A percentile compares a stretch with the other conserved stretches of the same genome.
Conservation (phyloP, 768 basidiomycete genomes). For the Serpula lacrymans region DNA sequence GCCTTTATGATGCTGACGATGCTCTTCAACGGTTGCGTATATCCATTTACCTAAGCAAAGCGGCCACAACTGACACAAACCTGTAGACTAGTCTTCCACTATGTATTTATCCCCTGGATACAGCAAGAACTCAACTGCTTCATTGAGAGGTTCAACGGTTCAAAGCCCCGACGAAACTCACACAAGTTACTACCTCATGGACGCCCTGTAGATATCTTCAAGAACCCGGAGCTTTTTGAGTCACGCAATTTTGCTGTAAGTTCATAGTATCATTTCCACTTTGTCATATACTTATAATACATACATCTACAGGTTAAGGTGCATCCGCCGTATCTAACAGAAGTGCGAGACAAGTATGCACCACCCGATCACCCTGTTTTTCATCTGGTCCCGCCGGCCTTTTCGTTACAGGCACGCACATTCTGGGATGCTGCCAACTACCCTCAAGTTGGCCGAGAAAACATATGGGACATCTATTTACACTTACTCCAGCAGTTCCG, state of each 20-base stretch:
- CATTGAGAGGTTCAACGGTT: too few relatives aligned
- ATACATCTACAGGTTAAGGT: conserved; percentile 17
- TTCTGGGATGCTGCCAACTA: too few relatives aligned
- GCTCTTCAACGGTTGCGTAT: conserved; percentile 22
- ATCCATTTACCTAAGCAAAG: too few relatives aligned
- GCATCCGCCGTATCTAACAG: conserved; percentile 9
- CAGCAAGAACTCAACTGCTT: too few relatives aligned
- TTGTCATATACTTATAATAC: not conserved
- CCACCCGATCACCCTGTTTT: conserved; percentile 32
- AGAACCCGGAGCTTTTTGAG: conserved; percentile 23
- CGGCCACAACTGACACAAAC: not conserved
- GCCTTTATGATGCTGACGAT: conserved; percentile 26
- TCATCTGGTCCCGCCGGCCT: conserved; percentile 32
- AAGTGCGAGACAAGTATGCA: conserved; percentile 24
- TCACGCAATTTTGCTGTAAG: conserved; percentile 34
- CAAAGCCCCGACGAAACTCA: too few relatives aligned
- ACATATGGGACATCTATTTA: too few relatives aligned
- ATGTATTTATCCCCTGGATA: too few relatives aligned
- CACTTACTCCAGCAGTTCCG: too few relatives aligned
- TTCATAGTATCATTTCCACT: not conserved
- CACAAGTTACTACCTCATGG: conserved; percentile 42
- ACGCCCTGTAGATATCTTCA: conserved; percentile 30
- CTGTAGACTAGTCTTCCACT: conserved; percentile 38
- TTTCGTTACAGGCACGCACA: too few relatives aligned
- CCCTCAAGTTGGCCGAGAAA: too few relatives aligned